These are phyloP conservation scores for Eruca vesicaria DNA, from an alignment of 441 rosid genomes.

Conservation along the genomic window DNA sequence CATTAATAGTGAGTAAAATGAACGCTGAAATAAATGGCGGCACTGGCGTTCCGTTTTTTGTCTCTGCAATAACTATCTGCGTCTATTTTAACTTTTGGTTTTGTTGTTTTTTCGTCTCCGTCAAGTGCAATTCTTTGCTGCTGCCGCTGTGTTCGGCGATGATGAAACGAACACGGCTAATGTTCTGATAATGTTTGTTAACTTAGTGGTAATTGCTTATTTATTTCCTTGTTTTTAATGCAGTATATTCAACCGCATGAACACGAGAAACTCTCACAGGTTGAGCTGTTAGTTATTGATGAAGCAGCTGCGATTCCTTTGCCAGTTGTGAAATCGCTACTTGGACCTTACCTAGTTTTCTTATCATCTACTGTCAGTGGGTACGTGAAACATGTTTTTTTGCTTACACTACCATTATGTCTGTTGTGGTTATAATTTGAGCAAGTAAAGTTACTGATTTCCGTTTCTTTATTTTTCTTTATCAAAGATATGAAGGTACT, in stretches of 20 bases:
- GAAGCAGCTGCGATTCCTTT: conserved; percentile 99
- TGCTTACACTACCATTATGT: neutral
- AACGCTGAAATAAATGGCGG: neutral
- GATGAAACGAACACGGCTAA: neutral
- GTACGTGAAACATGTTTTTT: conserved; percentile 42
- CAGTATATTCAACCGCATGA: conserved; percentile 98
- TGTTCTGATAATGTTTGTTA: neutral
- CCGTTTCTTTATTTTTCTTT: neutral
- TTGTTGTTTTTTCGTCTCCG: neutral
- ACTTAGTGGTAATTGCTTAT: neutral
- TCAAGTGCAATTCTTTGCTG: neutral
- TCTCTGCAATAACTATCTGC: neutral
- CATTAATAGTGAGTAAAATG: neutral
- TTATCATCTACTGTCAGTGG: conserved; percentile 99
- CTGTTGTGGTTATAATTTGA: conserved; percentile 4
- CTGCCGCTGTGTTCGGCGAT: neutral
- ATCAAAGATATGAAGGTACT: conserved; percentile 89
- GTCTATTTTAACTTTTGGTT: neutral
- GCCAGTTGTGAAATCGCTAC: conserved; percentile 88
- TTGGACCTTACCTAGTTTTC: conserved; percentile 95
- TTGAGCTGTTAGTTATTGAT: conserved; percentile 92
- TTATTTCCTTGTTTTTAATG: conserved; percentile 24
- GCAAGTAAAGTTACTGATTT: conserved; percentile 8
- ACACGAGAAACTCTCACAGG: conserved; percentile 94
- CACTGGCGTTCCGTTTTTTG: neutral